Evolutionary conservation across 1,284 basidiomycete genomes (phyloP).

Genomic region (Fomes fomentarius): DNA sequence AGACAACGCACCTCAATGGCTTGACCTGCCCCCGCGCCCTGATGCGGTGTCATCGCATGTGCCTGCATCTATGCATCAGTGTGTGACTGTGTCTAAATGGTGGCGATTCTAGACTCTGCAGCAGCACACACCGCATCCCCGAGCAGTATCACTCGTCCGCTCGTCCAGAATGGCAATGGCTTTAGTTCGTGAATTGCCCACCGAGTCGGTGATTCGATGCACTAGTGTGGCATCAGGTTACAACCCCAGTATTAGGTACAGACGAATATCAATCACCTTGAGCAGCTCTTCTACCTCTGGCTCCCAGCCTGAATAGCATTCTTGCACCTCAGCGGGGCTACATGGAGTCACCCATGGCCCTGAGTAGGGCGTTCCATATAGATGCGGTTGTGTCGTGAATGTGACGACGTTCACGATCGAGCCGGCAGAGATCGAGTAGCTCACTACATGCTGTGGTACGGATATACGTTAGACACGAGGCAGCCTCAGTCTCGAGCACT

Average conservation of each 20-base stretch:
- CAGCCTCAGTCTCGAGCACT: not conserved
- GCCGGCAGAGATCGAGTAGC: slow-evolving; percentile 35
- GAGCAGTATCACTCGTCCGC: slow-evolving; percentile 15
- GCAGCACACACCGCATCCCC: slow-evolving; percentile 21
- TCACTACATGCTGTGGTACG: slow-evolving; percentile 35
- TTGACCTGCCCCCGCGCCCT: slow-evolving; percentile 39
- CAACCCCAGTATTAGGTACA: no score
- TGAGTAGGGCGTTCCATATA: slow-evolving; percentile 29
- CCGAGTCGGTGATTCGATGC: slow-evolving; percentile 32
- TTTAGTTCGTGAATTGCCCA: slow-evolving; percentile 37
- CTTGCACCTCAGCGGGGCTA: slow-evolving; percentile 28
- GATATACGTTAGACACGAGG: not conserved
- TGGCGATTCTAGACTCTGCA: no score
- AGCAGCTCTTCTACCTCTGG: slow-evolving; percentile 35
- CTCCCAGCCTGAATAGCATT: slow-evolving; percentile 35
- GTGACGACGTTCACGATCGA: slow-evolving; percentile 37
- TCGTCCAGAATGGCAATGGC: slow-evolving; percentile 19
- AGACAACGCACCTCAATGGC: slow-evolving; percentile 35
- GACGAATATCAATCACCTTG: slow-evolving; percentile 20
- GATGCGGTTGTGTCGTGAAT: slow-evolving; percentile 27
- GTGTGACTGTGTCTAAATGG: no score
- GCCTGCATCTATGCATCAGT: no score
- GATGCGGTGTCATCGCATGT: slow-evolving; percentile 38
- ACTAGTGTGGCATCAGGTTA: slow-evolving; percentile 18
- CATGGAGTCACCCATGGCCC: slow-evolving; percentile 35